Base-by-base conservation (phyloP, 345 rosid species). In the Erucastrum elatum region DNA sequence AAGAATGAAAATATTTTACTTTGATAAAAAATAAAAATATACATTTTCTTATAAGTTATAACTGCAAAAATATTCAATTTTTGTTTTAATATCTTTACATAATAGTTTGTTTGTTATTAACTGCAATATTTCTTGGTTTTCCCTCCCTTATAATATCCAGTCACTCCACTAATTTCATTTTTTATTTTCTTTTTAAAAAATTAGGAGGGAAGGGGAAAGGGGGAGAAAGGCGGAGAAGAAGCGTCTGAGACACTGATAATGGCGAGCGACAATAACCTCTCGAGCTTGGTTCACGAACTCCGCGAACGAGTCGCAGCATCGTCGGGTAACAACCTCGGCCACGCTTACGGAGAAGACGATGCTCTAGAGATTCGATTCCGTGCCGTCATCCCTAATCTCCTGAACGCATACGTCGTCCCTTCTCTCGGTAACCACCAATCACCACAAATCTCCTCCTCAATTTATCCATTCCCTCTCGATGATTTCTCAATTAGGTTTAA, bases 211-310 rank as follows among this genome's bases (percentile, higher is more conserved):
- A 79, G 65, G 37, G 31, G 30, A 1, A 44, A 35, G 16, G 7
- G n/a, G 25, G 68, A 39, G 64, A 33, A 65, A 69, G 72, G 44
- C 71, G 61, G n/a, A 71, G 46, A 41, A 46, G 81, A 8, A 60
- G 34, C 60, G 13, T 59, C 68, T 41, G 71, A 17, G 55, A 41
- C 1, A 15, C 39, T n/a, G 75, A 25, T 4, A 64, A 82, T 74
- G 71, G 35, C 84, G 41, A 82, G 61, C 81, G 80, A 64, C 68
- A 81, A 60, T 68, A 88, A 71, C 66, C 85, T 90, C 1, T 87
- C 93, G 35, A 91, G 98, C 87, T 83, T 92, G 63, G 88, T 92
- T 53, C 97, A 80, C 87, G 92, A 93, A 75, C 97, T 91, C 62
- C 96, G 96, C 5, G 97, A 91, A 58, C 93, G 90, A 35, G 85